Evolutionary conservation across 2,329 filamentous ascomycete genomes (phyloP), one percentile per base, ranked within the genome.

Genomic region (Ceratocystis alfenasii): DNA sequence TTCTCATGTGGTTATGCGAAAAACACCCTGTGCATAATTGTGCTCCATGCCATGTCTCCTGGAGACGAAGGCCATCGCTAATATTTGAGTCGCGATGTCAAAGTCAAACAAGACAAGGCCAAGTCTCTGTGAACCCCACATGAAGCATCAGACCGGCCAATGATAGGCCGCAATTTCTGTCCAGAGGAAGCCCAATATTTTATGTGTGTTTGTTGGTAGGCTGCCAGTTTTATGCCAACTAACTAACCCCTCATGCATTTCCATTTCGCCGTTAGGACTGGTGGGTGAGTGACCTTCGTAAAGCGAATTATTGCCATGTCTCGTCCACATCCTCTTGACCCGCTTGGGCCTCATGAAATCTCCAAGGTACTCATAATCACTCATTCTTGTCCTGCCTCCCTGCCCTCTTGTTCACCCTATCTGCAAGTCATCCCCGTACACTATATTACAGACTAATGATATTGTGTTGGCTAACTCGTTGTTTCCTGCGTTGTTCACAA

Each of bases 271-370:
- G 10, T 15, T 15, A 41, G 36, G 12, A 41, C 36, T 41, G 36
- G 12, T 4, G 12, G 12, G 36, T 15, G 36, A 41, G 10, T 12
- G 36, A 41, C 10, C 36, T 41, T 12, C 36, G 36, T 41, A 12
- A 41, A 41, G 10, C 36, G 36, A 41, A 15, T 55, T 15, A 6
- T 57, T 17, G n/a, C 33, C 55, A 59, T 59, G 55, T 7, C 55
- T 3, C 55, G 55, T 36, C 12, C 55, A n/a, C 72, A 73, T 48
- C 72, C 72, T 0, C 70, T 73, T 46, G 71, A 73, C 57, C 72
- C 72, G 64, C 68, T 73, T 25, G 60, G 50, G 25, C 70, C 72
- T 2, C 68, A 69, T 8, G 72, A 73, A 63, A 73, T 73, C 1
- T 69, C 69, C 0, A 69, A 65, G 67, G 71, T 53, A 53, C 48